Conservation (phyloP, 305 asterid species). For the Solanum hybrid region DNA sequence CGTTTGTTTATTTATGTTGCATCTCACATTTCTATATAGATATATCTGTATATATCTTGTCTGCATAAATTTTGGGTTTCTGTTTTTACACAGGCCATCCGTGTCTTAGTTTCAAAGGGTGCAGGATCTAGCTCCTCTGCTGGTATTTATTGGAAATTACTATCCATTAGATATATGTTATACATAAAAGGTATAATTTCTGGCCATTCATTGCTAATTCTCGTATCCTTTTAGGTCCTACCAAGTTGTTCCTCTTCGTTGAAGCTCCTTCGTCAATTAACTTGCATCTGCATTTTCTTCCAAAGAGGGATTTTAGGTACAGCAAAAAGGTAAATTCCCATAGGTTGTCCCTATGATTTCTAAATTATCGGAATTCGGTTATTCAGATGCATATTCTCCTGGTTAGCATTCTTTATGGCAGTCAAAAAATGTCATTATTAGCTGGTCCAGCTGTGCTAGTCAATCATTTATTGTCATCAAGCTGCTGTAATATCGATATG, state of each 20-base stretch:
- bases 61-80: background rate
- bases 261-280: constrained; percentile 63
- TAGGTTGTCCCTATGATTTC: background rate
- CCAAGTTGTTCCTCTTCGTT: constrained; percentile 73
- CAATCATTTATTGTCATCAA: background rate
- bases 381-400: background rate
- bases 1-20: constrained; percentile 2
- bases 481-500: background rate
- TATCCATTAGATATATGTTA: background rate
- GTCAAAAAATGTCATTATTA: background rate
- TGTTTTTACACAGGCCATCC: constrained; percentile 52
- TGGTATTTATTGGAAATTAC: constrained; percentile 30
- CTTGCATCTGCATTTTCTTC: constrained; percentile 76
- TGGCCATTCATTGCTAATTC: constrained; percentile 10
- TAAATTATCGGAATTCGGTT: background rate
- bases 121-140: constrained; percentile 67
- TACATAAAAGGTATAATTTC: background rate
- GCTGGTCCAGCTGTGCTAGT: background rate
- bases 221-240: constrained; percentile 47
- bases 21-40: background rate
- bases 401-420: background rate
- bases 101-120: constrained; percentile 70
- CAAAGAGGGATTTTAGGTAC: constrained; percentile 71
- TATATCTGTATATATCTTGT: background rate
- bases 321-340: constrained; percentile 49